These are phyloP conservation scores for Asterophora lycoperdoides DNA, from an alignment of 768 basidiomycete genomes.

Conservation along the genomic window DNA sequence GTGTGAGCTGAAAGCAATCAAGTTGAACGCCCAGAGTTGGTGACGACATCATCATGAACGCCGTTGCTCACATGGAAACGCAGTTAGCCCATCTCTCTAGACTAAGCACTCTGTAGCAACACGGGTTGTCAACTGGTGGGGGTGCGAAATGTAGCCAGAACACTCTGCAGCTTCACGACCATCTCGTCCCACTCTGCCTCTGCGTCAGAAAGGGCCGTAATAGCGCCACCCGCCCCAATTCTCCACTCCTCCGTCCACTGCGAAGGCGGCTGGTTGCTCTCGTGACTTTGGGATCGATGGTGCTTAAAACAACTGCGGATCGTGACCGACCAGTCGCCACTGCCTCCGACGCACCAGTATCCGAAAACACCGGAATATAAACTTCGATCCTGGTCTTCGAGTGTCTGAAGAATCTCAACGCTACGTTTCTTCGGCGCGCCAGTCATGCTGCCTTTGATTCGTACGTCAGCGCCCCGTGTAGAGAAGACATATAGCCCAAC, in stretches of 20 bases:
- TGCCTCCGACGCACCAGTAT: conserved; percentile 86
- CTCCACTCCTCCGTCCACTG: conserved; percentile 55
- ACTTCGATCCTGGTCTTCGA: conserved; percentile 70
- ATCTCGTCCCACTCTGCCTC: conserved; percentile 95
- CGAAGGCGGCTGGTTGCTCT: background rate
- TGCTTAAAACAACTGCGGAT: conserved; percentile 90
- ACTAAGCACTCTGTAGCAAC: background rate
- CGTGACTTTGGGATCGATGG: background rate
- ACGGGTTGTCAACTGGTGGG: conserved; percentile 17
- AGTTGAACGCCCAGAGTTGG: too few species aligned
- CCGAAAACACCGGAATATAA: conserved; percentile 93
- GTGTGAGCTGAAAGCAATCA: too few species aligned
- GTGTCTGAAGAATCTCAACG: conserved; percentile 78
- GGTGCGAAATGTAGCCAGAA: conserved; percentile 58
- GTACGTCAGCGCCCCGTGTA: background rate
- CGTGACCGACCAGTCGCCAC: conserved; percentile 89
- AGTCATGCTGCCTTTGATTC: conserved; percentile 82
- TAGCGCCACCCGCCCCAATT: conserved; percentile 93
- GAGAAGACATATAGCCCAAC: background rate
- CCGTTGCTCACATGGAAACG: too few species aligned
- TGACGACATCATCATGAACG: too few species aligned
- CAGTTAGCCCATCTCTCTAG: too few species aligned
- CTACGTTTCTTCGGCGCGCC: conserved; percentile 95
- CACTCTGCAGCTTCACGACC: conserved; percentile 78
- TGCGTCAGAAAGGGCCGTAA: conserved; percentile 86